These are phyloP conservation scores for Polytolypa hystricis DNA, from an alignment of 2,329 filamentous ascomycete species.

Conservation along the genomic window DNA sequence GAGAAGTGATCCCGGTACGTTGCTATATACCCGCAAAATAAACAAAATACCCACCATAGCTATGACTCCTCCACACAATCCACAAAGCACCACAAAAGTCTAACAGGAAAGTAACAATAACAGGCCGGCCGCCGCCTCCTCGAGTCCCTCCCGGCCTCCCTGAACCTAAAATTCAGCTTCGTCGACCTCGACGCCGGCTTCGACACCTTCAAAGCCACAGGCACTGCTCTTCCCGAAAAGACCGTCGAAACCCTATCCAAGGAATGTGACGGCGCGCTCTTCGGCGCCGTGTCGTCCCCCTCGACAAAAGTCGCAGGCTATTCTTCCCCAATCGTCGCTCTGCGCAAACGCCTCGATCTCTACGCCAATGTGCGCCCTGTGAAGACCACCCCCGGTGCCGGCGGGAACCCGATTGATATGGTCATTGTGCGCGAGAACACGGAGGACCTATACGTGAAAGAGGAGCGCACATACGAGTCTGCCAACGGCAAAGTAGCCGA, in stretches of 20 bases:
- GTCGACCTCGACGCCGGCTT: conserved; percentile 87
- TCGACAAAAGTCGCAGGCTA: conserved; percentile 86
- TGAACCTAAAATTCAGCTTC: conserved; percentile 89
- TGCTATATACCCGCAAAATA: conserved; percentile 1
- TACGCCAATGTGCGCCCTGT: conserved; percentile 97
- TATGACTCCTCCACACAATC: too few species aligned
- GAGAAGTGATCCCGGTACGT: conserved; percentile 80
- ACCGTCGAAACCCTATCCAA: conserved; percentile 81
- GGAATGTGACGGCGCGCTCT: conserved; percentile 91
- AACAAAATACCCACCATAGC: too few species aligned
- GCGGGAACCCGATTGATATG: conserved; percentile 67
- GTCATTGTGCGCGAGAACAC: conserved; percentile 99
- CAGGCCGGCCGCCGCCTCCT: conserved; percentile 74
- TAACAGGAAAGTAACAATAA: conserved; percentile 9
- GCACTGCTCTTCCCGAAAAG: conserved; percentile 75
- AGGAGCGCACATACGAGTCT: conserved; percentile 73
- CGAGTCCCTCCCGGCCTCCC: conserved; percentile 82
- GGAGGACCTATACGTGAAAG: conserved; percentile 95
- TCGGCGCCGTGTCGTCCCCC: conserved; percentile 89
- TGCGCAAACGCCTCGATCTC: conserved; percentile 87
- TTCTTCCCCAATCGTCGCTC: conserved; percentile 89
- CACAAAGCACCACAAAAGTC: too few species aligned
- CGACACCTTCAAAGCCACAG: conserved; percentile 83
- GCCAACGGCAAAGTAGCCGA: conserved; percentile 75
- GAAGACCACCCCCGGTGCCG: conserved; percentile 56